Base-by-base conservation (phyloP, 1,284 basidiomycete genomes). In the Moniliophthora roreri region DNA sequence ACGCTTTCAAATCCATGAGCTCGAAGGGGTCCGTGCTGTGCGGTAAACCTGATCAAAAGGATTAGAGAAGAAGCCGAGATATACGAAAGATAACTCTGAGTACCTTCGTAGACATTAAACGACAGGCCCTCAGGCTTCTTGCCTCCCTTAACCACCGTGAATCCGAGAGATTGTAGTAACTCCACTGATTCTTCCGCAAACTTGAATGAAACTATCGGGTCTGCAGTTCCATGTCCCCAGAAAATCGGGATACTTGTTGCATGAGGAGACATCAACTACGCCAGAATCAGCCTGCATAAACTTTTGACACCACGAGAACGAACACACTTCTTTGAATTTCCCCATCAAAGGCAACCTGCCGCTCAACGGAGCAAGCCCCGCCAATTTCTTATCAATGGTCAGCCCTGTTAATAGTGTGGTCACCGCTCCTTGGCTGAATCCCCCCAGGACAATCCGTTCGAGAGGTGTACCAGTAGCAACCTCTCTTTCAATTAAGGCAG, bases 361-460 rank as follows among this genome's bases (percentile, higher is more conserved):
- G 55, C 89, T 92, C 56, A 95, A 72, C 4, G 81, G 76, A 2
- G 79, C 80, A 42, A 93, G 66, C 1, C 93, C 93, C 1, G 79
- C 91, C 5, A 95, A 73, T 62, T 85, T 86, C 59, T 81, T 70
- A 63, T 84, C 80, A 5, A 76, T 78, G 0, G 85, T 87, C 40
- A 95, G 68, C 5, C 84, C 91, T 4, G 83, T 83, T 50, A 94
- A 70, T 32, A 93, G 74, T 4, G 84, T 78, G 74, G 95, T 86
- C 10, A 85, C 82, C 13, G 78, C 90, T 38, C 93, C 94, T 69
- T 96, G 94, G 55, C 85, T 88, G 72, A 96, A 96, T 1, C 94
- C 94, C 26, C 91, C 93, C 26, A 96, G 69, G 15, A 94, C 76
- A 58, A 90, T 85, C 20, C 83, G 80, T 49, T 79, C 75, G 24